A percentile compares a stretch with the other conserved stretches of the same genome.
These are phyloP conservation scores for Macrophomina phaseolina DNA, from an alignment of 2,329 filamentous ascomycete genomes.

Conservation along the genomic window DNA sequence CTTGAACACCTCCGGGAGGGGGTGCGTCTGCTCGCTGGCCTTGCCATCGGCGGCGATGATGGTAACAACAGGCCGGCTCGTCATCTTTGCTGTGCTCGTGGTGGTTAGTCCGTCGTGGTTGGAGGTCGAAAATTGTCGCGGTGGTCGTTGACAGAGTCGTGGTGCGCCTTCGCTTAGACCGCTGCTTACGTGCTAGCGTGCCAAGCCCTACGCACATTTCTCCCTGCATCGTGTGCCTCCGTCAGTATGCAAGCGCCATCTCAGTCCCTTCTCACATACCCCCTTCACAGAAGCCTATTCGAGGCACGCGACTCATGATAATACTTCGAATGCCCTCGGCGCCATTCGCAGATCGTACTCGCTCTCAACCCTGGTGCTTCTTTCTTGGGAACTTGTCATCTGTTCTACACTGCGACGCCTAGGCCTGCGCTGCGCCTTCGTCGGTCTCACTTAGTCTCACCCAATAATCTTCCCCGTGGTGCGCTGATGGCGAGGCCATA, in stretches of 20 bases:
- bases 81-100: constrained; percentile 42
- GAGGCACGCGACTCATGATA: constrained; percentile 10
- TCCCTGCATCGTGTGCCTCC: constrained; percentile 9
- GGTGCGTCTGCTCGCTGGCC: constrained; percentile 85
- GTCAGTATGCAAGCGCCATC: constrained; percentile 6
- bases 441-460: constrained; percentile 12
- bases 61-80: constrained; percentile 95
- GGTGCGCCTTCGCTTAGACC: constrained; percentile 20
- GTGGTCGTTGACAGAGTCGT: constrained; percentile 7
- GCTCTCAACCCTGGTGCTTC: background rate
- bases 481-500: constrained; percentile 14
- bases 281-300: background rate
- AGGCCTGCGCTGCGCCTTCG: constrained; percentile 9
- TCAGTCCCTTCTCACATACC: background rate
- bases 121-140: constrained; percentile 23
- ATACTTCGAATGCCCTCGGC: constrained; percentile 10
- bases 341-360: constrained; percentile 5
- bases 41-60: constrained; percentile 96
- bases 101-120: constrained; percentile 28
- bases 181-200: constrained; percentile 5
- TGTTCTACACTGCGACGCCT: constrained; percentile 15
- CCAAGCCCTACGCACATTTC: constrained; percentile 2
- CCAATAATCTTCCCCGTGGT: background rate
- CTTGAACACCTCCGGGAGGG: constrained; percentile 96
- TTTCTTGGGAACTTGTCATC: constrained; percentile 7